phyloP scores from a whole-genome alignment of 208 protist genomes.

The Novymonas esmeraldas region DNA sequence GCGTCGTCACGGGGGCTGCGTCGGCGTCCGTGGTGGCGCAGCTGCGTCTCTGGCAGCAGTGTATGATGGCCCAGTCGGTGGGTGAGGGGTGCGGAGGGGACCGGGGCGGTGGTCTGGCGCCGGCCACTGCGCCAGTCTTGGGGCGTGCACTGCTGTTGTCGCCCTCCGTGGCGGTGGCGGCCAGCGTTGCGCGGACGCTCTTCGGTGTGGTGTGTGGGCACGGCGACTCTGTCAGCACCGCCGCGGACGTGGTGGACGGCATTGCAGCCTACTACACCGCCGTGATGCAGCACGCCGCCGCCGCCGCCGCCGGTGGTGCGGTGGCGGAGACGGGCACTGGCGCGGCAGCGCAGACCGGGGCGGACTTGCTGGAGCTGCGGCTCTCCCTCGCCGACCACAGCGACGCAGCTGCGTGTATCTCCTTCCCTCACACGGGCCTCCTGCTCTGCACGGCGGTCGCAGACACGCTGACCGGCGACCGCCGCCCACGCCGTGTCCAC shows the following conservation, averaged over 20 bases:
- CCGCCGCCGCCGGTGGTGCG: background rate
- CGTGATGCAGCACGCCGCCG: background rate
- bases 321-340: too few relatives aligned
- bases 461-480: too few relatives aligned
- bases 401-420: background rate
- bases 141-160: slow-evolving; percentile 13
- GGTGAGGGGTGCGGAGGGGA: background rate
- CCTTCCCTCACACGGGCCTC: slow-evolving; percentile 7
- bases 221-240: background rate
- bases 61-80: slow-evolving; percentile 11
- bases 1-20: background rate
- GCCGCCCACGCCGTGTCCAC: background rate
- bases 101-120: background rate
- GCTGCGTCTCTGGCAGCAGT: slow-evolving; percentile 11
- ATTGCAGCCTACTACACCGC: slow-evolving; percentile 5
- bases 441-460: background rate
- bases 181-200: slow-evolving; percentile 13
- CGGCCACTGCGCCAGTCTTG: background rate
- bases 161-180: slow-evolving; percentile 4
- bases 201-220: slow-evolving; percentile 12
- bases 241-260: background rate
- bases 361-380: slow-evolving; percentile 1
- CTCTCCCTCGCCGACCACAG: background rate
- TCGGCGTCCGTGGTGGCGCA: background rate
- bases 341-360: background rate